Percentiles rank a stretch among this genome's conserved stretches.
Conservation (phyloP, 2,329 filamentous ascomycete genomes). For the Trichoderma simmonsii region DNA sequence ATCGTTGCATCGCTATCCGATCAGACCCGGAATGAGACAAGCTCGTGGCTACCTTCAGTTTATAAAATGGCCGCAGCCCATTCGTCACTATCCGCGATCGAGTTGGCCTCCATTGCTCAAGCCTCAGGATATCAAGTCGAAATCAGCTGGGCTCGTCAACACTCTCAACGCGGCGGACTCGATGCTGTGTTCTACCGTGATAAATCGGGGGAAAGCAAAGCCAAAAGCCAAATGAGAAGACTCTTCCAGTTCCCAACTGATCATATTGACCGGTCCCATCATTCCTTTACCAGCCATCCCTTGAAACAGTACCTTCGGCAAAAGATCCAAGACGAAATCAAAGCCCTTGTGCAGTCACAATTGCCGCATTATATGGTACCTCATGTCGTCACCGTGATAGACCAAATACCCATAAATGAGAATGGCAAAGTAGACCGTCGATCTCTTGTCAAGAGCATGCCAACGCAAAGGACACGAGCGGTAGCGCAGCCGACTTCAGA, state of each 20-base stretch:
- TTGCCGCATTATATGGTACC: background rate
- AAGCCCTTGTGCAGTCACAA: background rate
- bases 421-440: background rate
- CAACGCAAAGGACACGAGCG: background rate
- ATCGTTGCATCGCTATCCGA: background rate
- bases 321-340: background rate
- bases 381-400: background rate
- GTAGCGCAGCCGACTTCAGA: background rate
- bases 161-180: background rate
- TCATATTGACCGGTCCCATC: background rate
- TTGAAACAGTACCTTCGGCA: background rate
- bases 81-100: background rate
- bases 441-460: background rate
- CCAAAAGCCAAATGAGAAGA: background rate
- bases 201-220: rapidly evolving
- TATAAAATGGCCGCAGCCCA: background rate
- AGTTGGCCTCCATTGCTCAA: background rate
- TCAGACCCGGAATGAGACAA: background rate
- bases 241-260: background rate
- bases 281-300: background rate
- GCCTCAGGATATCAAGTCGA: background rate
- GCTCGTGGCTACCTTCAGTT: background rate
- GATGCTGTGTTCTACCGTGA: background rate
- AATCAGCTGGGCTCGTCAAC: background rate
- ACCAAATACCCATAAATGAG: background rate